These are phyloP conservation scores for Pestalotiopsis sp. DNA, from an alignment of 2,329 filamentous ascomycete species.

Conservation along the genomic window DNA sequence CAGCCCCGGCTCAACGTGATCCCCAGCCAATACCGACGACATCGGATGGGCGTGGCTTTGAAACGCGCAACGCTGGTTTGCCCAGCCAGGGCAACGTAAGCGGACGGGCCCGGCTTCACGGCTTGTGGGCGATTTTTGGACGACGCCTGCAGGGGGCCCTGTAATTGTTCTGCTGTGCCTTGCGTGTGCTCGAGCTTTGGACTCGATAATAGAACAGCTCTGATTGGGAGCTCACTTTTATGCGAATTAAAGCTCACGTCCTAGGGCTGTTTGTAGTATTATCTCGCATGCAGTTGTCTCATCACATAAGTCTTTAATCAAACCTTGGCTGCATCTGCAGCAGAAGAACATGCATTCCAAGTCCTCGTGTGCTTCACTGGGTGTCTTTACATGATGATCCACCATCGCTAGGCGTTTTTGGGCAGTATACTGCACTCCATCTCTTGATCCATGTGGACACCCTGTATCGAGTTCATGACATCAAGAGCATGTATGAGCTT, in stretches of 20 bases:
- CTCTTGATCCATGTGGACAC: background rate
- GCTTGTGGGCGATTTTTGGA: slow-evolving; percentile 1
- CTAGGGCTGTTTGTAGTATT: background rate
- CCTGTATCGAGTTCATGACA: background rate
- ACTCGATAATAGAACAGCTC: background rate
- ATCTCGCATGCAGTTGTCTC: background rate
- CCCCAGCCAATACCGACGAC: slow-evolving; percentile 9
- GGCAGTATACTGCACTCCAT: background rate
- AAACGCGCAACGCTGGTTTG: slow-evolving; percentile 6
- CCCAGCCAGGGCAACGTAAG: slow-evolving; percentile 9
- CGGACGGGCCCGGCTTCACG: background rate
- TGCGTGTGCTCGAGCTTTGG: background rate
- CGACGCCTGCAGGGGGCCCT: background rate
- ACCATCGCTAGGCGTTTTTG: background rate
- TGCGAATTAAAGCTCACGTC: background rate
- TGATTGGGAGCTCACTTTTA: background rate
- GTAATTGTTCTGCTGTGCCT: background rate
- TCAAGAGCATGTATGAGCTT: background rate
- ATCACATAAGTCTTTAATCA: background rate
- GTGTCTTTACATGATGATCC: background rate
- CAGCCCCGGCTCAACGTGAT: background rate
- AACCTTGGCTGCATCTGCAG: background rate
- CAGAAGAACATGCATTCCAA: background rate
- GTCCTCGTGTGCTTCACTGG: background rate
- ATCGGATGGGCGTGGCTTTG: slow-evolving; percentile 10